Evolutionary conservation across 192 early-diverging fungal genomes (phyloP).

Genomic region (Backusella mclennaniae): DNA sequence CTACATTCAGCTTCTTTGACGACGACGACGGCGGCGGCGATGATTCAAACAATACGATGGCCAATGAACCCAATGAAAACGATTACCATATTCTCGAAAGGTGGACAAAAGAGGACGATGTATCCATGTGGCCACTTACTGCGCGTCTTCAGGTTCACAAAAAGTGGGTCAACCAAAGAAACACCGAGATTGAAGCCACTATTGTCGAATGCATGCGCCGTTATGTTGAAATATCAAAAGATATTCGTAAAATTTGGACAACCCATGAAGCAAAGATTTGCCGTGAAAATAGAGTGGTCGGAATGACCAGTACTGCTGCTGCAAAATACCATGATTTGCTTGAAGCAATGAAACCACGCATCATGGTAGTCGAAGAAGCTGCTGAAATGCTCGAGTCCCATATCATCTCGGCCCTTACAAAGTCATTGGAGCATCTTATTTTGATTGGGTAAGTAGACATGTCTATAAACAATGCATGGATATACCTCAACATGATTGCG

Average conservation of each 20-base stretch:
- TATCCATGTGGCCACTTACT: constrained; percentile 34
- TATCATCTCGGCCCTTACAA: constrained; percentile 46
- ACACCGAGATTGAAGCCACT: not conserved
- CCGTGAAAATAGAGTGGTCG: constrained; percentile 40
- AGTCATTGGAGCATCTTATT: constrained; percentile 49
- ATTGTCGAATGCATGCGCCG: constrained; percentile 18
- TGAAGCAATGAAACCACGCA: constrained; percentile 39
- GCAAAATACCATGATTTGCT: constrained; percentile 58
- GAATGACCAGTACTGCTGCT: constrained; percentile 60
- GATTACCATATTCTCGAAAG: constrained; percentile 9
- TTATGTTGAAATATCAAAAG: constrained; percentile 15
- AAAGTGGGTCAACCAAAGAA: constrained; percentile 19
- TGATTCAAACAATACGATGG: not conserved
- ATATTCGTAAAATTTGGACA: constrained; percentile 16
- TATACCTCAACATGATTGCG: not conserved
- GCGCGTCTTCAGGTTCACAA: constrained; percentile 30
- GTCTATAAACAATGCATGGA: not conserved
- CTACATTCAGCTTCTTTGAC: constrained; percentile 11
- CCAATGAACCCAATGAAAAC: not conserved
- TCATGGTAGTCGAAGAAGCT: constrained; percentile 60
- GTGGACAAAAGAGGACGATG: constrained; percentile 29
- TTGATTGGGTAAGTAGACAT: constrained; percentile 47
- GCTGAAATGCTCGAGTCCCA: constrained; percentile 58
- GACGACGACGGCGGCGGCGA: constrained; percentile 4
- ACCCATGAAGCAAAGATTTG: constrained; percentile 30